Conservation (phyloP, 116 monocot species). For the Phalaenopsis hybrid region DNA sequence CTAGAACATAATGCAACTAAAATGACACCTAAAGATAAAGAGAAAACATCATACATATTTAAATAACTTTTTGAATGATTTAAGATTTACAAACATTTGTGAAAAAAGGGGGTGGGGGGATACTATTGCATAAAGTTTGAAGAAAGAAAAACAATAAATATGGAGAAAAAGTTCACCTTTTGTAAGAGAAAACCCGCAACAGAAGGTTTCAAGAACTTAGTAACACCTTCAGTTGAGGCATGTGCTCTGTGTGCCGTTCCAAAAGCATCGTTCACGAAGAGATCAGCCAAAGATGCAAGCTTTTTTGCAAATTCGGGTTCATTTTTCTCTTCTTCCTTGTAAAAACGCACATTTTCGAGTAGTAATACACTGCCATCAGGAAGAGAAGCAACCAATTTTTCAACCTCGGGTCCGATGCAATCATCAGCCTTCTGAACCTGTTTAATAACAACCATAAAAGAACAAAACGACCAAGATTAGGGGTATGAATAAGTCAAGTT, state of each 20-base stretch:
- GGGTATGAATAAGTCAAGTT: too few relatives aligned
- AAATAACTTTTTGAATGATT: background rate
- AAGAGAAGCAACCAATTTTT: conserved; percentile 37
- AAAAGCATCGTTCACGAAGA: conserved; percentile 56
- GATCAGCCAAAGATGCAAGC: conserved; percentile 41
- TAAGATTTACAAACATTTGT: background rate
- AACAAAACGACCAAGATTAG: too few relatives aligned
- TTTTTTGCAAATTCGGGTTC: conserved; percentile 52
- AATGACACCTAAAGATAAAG: background rate
- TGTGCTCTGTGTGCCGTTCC: conserved; percentile 54
- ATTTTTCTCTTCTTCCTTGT: conserved; percentile 53
- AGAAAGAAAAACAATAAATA: background rate
- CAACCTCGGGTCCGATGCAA: conserved; percentile 42
- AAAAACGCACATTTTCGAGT: conserved; percentile 51
- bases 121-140: background rate
- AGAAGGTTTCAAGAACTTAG: conserved; percentile 47
- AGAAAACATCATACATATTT: too few relatives aligned
- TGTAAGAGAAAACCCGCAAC: conserved; percentile 51
- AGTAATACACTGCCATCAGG: conserved; percentile 47
- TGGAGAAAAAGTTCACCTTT: conserved; percentile 23
- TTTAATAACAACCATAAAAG: background rate
- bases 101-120: too few relatives aligned
- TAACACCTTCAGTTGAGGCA: conserved; percentile 56
- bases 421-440: conserved; percentile 52
- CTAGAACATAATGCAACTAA: background rate